phyloP scores from a whole-genome alignment of 768 basidiomycete species.

The Mycena polygramma region DNA sequence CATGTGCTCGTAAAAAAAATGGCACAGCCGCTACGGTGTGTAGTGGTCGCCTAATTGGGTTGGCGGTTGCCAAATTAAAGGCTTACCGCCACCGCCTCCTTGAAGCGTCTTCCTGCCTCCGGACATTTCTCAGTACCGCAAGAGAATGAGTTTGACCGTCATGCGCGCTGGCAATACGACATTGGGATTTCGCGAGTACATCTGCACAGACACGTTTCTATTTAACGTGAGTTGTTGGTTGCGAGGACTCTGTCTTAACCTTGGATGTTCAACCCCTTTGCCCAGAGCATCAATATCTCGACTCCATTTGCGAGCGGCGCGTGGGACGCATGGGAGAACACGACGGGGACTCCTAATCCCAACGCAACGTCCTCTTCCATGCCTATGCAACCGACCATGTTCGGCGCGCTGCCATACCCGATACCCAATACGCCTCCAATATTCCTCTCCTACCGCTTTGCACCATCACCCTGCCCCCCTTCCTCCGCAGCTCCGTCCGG shows the following conservation, averaged over 20 bases:
- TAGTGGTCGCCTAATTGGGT: no score
- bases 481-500: slow-evolving; percentile 51
- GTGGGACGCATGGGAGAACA: slow-evolving; percentile 4
- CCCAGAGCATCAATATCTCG: background rate
- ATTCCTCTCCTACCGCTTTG: slow-evolving; percentile 57
- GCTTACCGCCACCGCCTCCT: slow-evolving; percentile 10
- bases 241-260: slow-evolving; percentile 16
- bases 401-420: slow-evolving; percentile 32
- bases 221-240: background rate
- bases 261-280: slow-evolving; percentile 31
- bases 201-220: background rate
- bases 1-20: no score
- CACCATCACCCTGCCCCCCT: no score
- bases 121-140: background rate
- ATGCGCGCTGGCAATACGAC: slow-evolving; percentile 11
- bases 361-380: slow-evolving; percentile 7
- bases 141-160: background rate
- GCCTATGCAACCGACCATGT: slow-evolving; percentile 26
- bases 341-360: slow-evolving; percentile 16
- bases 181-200: background rate
- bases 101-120: background rate
- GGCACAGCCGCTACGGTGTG: no score
- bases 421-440: slow-evolving; percentile 22
- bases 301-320: slow-evolving; percentile 1
- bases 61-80: no score